Evolutionary conservation across 1,139 yeast genomes (phyloP), one percentile per base, ranked within the genome.

Genomic region (Candida tetrigidarum): DNA sequence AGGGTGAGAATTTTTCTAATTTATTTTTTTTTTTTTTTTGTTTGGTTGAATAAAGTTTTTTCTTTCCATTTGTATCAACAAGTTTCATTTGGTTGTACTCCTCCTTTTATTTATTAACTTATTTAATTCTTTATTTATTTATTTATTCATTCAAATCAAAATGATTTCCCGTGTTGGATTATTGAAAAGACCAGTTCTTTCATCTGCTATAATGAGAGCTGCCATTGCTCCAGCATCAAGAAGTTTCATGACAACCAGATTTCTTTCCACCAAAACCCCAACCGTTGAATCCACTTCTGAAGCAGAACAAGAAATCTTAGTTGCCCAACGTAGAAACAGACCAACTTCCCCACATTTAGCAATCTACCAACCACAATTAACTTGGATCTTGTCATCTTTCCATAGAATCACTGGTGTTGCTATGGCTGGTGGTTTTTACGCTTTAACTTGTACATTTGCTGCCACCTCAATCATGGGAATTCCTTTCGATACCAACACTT

Each of bases 391-490:
- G 63, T 92, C 98, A 4, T 73, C 85, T 30, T 66, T 86, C 51
- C 98, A 93, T 71, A 86, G 99, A 78, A 70, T 93, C 59, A 81
- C 96, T 39, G 97, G 98, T 64, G 86, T 91, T 25, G 81, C 83
- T 40, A 71, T 93, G 64, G 97, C 92, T 35, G 83, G 77, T 49
- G 84, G 81, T 3, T 84, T 92, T 66, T 92, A 91, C 66, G 90
- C 80, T 23, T 76, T 89, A 54, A 84, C 96, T 16, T 75, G 84
- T 57, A 74, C 85, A 10, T 90, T 85, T 64, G 96, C 93, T 40
- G 82, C 83, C 42, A 76, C 87, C 29, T 79, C 93, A 5, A 50
- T 84, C 39, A 64, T 86, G 39, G 90, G 89, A 39, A 57, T 77
- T 47, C 81, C 82, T 28, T 71, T 89, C 58, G 90, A 85, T 58